These are phyloP conservation scores for Capsella bursapastoris DNA, from an alignment of 345 rosid species.

Conservation along the genomic window DNA sequence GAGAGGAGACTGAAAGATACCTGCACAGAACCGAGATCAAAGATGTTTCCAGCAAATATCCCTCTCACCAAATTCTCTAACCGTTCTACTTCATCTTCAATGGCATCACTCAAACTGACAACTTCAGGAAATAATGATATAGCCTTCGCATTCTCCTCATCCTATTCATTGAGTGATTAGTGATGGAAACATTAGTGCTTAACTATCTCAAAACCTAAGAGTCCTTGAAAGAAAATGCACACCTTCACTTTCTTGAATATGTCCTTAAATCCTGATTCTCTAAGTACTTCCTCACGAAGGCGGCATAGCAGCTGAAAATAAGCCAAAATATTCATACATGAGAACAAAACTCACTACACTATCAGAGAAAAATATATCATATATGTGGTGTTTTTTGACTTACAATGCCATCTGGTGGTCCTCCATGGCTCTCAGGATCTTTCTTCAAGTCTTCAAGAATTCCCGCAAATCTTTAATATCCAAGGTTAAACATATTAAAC, in stretches of 20 bases:
- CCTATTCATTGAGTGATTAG: constrained; percentile 48
- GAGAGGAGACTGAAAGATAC: constrained; percentile 43
- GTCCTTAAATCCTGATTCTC: constrained; percentile 91
- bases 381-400: constrained; percentile 32
- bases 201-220: neutral
- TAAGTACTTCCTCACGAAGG: constrained; percentile 77
- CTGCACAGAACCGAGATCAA: constrained; percentile 97
- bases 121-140: constrained; percentile 78
- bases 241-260: constrained; percentile 98
- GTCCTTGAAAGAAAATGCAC: constrained; percentile 6
- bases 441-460: constrained; percentile 86
- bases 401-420: constrained; percentile 92
- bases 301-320: constrained; percentile 78
- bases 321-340: constrained; percentile 9
- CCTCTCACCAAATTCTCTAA: constrained; percentile 86
- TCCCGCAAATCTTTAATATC: constrained; percentile 63
- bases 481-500: constrained; percentile 3
- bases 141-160: constrained; percentile 97
- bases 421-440: constrained; percentile 93
- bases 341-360: constrained; percentile 26
- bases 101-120: constrained; percentile 71
- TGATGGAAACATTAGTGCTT: neutral
- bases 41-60: constrained; percentile 93
- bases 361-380: neutral
- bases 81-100: constrained; percentile 68